Conservation (phyloP, 1,284 basidiomycete species). For the Termitomyces sp. region DNA sequence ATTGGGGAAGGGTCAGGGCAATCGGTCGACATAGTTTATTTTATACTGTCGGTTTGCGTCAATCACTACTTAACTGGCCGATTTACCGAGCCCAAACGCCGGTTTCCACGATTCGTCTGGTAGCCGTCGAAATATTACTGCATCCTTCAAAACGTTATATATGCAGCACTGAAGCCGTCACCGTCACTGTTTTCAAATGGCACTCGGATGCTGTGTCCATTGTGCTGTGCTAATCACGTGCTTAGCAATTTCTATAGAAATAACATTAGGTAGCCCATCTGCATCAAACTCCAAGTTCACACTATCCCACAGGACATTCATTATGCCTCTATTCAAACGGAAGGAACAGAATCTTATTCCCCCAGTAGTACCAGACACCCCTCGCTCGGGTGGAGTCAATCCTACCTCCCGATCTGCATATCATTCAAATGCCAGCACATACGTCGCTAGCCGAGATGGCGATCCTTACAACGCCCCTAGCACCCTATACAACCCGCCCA, state of each 20-base stretch:
- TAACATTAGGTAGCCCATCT: neutral
- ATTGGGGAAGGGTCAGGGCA: conserved; percentile 25
- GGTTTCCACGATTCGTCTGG: neutral
- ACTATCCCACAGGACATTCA: neutral
- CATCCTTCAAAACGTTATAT: neutral
- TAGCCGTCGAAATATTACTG: neutral
- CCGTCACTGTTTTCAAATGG: no score
- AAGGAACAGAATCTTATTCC: conserved; percentile 72
- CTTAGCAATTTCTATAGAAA: no score
- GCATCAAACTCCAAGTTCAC: neutral
- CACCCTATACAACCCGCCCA: conserved; percentile 16
- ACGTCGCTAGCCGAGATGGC: conserved; percentile 30
- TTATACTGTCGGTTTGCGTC: neutral
- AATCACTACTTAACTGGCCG: neutral
- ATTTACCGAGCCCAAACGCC: neutral
- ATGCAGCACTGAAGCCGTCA: no score
- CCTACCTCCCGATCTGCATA: conserved; percentile 35
- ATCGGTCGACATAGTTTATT: neutral
- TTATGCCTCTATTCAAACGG: conserved; percentile 75
- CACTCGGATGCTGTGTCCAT: no score
- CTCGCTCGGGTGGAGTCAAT: conserved; percentile 27
- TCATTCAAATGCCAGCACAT: conserved; percentile 55
- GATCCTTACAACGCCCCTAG: conserved; percentile 4
- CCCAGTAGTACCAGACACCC: conserved; percentile 35
- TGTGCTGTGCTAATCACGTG: no score